phyloP scores from a whole-genome alignment of 2,329 filamentous ascomycete species.

The Pseudocercospora cruenta region DNA sequence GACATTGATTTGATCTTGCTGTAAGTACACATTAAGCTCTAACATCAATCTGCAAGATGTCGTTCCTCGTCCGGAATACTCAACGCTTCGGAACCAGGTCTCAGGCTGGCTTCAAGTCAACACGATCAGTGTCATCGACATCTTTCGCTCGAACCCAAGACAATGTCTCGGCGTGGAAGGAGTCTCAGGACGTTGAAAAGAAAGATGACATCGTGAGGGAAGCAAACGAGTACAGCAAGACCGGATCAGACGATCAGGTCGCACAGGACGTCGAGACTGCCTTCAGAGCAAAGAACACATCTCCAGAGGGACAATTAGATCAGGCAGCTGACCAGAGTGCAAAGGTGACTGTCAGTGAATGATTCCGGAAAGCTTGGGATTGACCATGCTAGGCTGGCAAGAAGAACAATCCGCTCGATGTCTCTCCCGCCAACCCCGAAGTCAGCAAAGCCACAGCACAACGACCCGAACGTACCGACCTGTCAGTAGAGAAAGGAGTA shows the following conservation, averaged over 20 bases:
- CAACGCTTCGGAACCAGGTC: not conserved
- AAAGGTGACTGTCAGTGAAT: not conserved
- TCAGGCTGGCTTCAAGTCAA: not conserved
- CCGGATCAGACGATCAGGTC: not conserved
- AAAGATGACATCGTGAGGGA: not conserved
- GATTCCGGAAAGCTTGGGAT: not conserved
- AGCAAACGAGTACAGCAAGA: not conserved
- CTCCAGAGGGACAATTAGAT: not conserved
- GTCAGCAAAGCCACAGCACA: not conserved
- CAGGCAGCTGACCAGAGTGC: not conserved
- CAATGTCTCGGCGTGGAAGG: not conserved
- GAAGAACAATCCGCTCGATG: not conserved
- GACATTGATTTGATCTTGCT: not conserved
- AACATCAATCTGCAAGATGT: not conserved
- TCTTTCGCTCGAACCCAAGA: not conserved
- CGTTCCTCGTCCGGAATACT: not conserved
- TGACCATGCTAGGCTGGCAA: not conserved
- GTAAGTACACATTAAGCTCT: not conserved
- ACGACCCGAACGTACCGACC: not conserved
- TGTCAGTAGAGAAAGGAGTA: not conserved
- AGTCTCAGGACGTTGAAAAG: not conserved
- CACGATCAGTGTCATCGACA: not conserved
- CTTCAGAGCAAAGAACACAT: not conserved
- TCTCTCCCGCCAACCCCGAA: not conserved
- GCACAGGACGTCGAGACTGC: not conserved